Percentiles rank a stretch among this genome's conserved stretches.
Evolutionary conservation across 306 rosid genomes (phyloP).

Genomic region (Glycyrrhiza uralensis): DNA sequence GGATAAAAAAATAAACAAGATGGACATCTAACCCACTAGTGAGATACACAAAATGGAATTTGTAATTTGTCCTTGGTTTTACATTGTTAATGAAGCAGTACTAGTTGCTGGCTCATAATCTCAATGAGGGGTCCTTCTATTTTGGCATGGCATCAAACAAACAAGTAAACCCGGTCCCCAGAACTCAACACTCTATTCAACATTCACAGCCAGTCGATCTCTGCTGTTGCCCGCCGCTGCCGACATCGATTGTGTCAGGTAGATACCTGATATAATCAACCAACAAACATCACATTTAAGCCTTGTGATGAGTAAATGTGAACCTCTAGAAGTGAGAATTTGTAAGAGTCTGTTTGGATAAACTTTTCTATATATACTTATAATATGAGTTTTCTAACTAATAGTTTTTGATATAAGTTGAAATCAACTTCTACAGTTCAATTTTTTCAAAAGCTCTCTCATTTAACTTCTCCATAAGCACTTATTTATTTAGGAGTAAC

Average conservation of each 20-base stretch:
- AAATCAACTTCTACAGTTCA: no score
- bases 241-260: constrained; percentile 85
- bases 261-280: constrained; percentile 57
- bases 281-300: neutral
- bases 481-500: no score
- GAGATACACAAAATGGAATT: constrained; percentile 43
- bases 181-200: constrained; percentile 28
- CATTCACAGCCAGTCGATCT: constrained; percentile 95
- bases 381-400: no score
- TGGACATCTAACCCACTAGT: constrained; percentile 26
- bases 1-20: constrained; percentile 12
- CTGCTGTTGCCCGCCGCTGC: constrained; percentile 77
- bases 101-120: constrained; percentile 20
- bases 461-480: no score
- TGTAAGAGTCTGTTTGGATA: no score
- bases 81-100: constrained; percentile 20
- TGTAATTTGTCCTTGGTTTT: constrained; percentile 23
- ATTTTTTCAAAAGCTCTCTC: no score
- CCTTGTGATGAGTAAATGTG: neutral
- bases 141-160: constrained; percentile 27
- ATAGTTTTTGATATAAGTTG: no score
- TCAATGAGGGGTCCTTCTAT: constrained; percentile 13
- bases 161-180: constrained; percentile 10
- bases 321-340: neutral
- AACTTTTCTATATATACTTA: no score